Evolutionary conservation across 2,329 filamentous ascomycete species (phyloP).

Genomic region (Diaporthe vexans): DNA sequence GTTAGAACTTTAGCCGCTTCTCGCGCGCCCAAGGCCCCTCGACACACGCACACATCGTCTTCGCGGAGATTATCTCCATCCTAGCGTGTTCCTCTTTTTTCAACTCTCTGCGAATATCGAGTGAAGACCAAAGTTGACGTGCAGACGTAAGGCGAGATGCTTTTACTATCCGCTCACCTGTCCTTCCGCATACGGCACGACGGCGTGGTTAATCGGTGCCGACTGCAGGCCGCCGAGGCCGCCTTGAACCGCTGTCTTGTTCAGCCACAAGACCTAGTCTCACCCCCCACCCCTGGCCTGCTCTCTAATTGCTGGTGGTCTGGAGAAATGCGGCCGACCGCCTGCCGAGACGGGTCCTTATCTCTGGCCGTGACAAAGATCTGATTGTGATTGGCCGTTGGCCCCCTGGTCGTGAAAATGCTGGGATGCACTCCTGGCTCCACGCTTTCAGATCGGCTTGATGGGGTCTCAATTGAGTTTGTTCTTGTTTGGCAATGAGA

Average conservation of each 20-base stretch:
- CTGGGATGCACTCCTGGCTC: conserved; percentile 27
- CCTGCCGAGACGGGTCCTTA: conserved; percentile 33
- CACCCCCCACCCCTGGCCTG: neutral
- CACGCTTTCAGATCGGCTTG: conserved; percentile 27
- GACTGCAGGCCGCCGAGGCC: neutral
- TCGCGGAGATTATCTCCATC: neutral
- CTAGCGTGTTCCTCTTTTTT: neutral
- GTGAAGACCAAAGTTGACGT: neutral
- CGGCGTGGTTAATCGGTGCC: neutral
- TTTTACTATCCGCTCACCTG: neutral
- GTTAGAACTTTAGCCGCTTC: conserved; percentile 24
- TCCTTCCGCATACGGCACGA: neutral
- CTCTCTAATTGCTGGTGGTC: conserved; percentile 1
- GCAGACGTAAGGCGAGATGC: neutral
- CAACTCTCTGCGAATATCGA: neutral
- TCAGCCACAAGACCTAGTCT: neutral
- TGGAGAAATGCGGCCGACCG: conserved; percentile 25
- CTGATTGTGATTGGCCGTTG: conserved; percentile 17
- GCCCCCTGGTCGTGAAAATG: neutral
- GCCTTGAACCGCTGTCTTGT: neutral
- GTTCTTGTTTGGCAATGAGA: conserved; percentile 20
- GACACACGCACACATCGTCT: neutral
- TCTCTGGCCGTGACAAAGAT: conserved; percentile 25
- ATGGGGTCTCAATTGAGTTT: conserved; percentile 34
- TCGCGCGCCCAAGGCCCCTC: neutral